Evolutionary conservation across 306 rosid species (phyloP).

Genomic region (Corylus avellana): DNA sequence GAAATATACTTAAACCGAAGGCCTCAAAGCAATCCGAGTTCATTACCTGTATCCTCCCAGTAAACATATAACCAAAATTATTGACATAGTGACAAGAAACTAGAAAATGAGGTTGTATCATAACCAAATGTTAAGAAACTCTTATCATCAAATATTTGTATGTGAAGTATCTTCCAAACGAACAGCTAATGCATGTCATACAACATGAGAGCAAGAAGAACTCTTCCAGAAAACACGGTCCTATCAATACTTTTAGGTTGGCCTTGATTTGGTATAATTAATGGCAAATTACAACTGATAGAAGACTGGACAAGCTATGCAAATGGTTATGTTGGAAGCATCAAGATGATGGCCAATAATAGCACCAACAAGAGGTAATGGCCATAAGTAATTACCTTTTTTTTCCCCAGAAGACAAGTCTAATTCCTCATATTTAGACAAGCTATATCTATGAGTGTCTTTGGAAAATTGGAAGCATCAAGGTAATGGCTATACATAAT

Average conservation of each 20-base stretch:
- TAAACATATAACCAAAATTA: not conserved
- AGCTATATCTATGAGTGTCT: not conserved
- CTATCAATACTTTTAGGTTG: not conserved
- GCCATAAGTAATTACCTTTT: not conserved
- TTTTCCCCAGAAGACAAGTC: not conserved
- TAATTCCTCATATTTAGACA: not conserved
- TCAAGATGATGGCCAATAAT: not conserved
- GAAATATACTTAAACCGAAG: not conserved
- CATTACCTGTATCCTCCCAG: not conserved
- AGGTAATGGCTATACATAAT: not conserved
- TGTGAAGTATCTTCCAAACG: not conserved
- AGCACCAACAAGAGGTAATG: not conserved
- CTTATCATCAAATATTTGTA: not conserved
- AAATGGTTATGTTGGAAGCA: constrained; percentile 1
- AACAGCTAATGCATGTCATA: not conserved
- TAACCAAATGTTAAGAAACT: not conserved
- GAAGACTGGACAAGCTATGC: not conserved
- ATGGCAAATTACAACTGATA: not conserved
- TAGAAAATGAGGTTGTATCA: not conserved
- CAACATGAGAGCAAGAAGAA: not conserved
- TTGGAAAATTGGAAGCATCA: not conserved
- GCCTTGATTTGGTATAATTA: not conserved
- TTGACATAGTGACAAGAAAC: not conserved
- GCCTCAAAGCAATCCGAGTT: not conserved
- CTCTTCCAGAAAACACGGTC: not conserved